Evolutionary conservation across 106 monocot species (phyloP), one percentile per base, ranked within the genome.

Genomic region (Acanthochlamys bracteata): DNA sequence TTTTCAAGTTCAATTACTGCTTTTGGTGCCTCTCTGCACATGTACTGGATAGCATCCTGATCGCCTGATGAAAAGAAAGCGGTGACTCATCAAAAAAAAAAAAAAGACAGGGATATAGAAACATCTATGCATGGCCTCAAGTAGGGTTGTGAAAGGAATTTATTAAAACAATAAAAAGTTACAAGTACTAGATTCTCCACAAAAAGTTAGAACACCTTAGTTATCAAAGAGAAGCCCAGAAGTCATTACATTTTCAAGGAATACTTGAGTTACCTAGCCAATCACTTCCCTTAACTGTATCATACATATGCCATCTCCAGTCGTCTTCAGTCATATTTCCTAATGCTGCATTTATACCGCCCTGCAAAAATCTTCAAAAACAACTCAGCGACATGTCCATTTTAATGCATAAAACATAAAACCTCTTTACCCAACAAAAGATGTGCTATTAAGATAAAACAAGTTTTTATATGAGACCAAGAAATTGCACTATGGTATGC

Each of bases 221-320:
- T 19, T 20, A 3, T 39, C 16, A 41, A 41, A 40, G 61, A 14
- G 3, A 62, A 62, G 4, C 0, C 6, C 33, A 20, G 10, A 26
- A 12, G 49, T 49, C 17, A 17, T 49, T 14, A 49, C 2, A 49
- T 4, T 49, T 49, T 49, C 0, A 20, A 20, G 20, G 41, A 45
- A 23, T 0, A 59, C 15, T 22, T 9, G 64, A 74, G 14, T 56
- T 84, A 91, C 90, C 95, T 69, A 90, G 63, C 95, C 95, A 95
- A 61, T 96, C 95, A 75, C 95, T 96, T 80, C 95, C 95, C 69
- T 96, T 96, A 52, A 96, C 90, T 40, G 95, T 90, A 57, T 96
- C 95, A 67, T 96, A 96, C 95, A 96, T 96, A 63, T 96, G 95
- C 95, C 95, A 96, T 65, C 95, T 90, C 95, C 95, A 90, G 62